Evolutionary conservation across 2,329 filamentous ascomycete species (phyloP).

Genomic region (Colletotrichum neosansevieriae): DNA sequence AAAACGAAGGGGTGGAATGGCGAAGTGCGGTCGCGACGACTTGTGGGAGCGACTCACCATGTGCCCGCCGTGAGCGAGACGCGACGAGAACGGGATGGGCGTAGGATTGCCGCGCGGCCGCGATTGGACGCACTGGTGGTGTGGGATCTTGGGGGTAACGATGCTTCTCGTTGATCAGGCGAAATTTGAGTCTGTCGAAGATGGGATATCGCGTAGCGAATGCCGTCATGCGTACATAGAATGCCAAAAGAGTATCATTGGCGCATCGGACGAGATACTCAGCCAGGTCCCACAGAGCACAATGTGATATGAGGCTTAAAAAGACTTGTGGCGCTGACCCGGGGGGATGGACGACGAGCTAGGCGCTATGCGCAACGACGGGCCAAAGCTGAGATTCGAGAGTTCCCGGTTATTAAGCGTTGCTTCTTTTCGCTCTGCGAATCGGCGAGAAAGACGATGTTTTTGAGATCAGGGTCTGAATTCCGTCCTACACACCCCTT

Average conservation of each 20-base stretch:
- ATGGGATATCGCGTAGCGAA: neutral
- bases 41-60: neutral
- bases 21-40: neutral
- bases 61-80: neutral
- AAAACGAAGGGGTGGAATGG: conserved; percentile 6
- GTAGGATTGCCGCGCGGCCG: neutral
- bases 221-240: neutral
- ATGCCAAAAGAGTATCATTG: neutral
- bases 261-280: conserved; percentile 34
- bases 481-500: no score
- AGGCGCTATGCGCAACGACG: neutral
- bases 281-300: neutral
- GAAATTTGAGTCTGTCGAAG: neutral
- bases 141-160: neutral
- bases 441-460: neutral
- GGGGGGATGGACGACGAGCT: conserved; percentile 21
- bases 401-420: neutral
- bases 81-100: neutral
- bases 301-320: conserved; percentile 29
- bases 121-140: neutral
- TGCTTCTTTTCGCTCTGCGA: neutral
- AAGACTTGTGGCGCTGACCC: conserved; percentile 26
- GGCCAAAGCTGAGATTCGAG: neutral
- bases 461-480: no score
- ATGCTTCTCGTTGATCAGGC: neutral